Percentiles rank a stretch among this genome's conserved stretches.
Evolutionary conservation across 2,329 filamentous ascomycete species (phyloP).

Genomic region (Colletotrichum siamense): DNA sequence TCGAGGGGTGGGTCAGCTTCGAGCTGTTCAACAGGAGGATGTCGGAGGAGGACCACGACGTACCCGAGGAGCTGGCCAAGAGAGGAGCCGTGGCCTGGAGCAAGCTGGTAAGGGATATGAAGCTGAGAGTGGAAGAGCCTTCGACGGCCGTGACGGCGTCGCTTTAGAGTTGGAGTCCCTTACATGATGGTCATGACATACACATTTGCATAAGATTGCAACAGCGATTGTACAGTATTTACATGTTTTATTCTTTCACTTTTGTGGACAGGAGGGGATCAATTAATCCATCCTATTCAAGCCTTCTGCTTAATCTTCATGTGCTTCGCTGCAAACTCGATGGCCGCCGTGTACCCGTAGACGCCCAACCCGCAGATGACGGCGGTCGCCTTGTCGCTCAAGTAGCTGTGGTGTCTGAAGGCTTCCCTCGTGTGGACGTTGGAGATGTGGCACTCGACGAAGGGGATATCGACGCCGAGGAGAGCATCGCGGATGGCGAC

Average conservation of each 20-base stretch:
- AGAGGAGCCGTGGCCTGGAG: constrained; percentile 58
- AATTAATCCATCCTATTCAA: not conserved
- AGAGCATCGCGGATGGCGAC: constrained; percentile 79
- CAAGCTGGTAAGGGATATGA: constrained; percentile 44
- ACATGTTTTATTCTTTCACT: not conserved
- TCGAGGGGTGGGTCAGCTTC: constrained; percentile 72
- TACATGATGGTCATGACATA: not conserved
- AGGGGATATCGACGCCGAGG: constrained; percentile 71
- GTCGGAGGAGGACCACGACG: constrained; percentile 51
- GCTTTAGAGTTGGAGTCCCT: constrained; percentile 26
- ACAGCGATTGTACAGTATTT: constrained; percentile 9
- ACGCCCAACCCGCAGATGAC: constrained; percentile 74
- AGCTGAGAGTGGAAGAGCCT: constrained; percentile 28
- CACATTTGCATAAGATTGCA: not conserved
- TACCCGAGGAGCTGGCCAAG: constrained; percentile 66
- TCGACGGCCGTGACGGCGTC: constrained; percentile 37
- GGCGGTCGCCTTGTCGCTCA: constrained; percentile 77
- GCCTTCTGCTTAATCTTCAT: constrained; percentile 41
- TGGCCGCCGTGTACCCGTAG: constrained; percentile 65
- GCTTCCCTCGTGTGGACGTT: constrained; percentile 76
- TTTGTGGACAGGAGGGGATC: not conserved
- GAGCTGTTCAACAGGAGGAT: constrained; percentile 72
- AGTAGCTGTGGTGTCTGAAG: constrained; percentile 68
- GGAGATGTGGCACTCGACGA: constrained; percentile 78
- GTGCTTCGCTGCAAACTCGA: constrained; percentile 58